Conservation (phyloP, 176 grass and related monocot species). For the Triticum turgidum region DNA sequence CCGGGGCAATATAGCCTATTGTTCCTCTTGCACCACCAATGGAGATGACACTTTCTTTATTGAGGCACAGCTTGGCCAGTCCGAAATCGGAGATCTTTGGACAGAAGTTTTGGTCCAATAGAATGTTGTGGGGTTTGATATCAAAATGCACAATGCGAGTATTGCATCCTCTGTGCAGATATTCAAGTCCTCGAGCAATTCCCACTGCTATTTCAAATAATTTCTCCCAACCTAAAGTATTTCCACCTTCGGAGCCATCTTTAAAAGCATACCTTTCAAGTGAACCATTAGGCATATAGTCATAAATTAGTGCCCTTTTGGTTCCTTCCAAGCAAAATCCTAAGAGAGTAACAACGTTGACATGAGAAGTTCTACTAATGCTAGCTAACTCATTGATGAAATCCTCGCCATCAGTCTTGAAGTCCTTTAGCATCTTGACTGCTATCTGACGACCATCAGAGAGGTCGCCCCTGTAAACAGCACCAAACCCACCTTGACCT, state of each 20-base stretch:
- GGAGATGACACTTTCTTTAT: conserved; percentile 32
- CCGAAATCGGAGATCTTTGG: conserved; percentile 48
- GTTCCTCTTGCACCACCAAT: conserved; percentile 38
- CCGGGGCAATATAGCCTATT: conserved; percentile 34
- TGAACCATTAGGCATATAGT: conserved; percentile 54
- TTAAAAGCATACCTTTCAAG: conserved; percentile 31
- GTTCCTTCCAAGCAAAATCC: conserved; percentile 45
- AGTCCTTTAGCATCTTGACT: conserved; percentile 40
- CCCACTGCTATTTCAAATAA: conserved; percentile 45
- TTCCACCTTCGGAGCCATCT: neutral
- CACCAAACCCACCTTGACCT: conserved; percentile 55
- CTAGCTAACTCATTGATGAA: conserved; percentile 56
- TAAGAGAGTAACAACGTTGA: conserved; percentile 43
- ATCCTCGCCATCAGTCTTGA: conserved; percentile 35
- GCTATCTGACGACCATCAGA: conserved; percentile 9
- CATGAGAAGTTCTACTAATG: conserved; percentile 50
- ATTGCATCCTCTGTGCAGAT: conserved; percentile 40
- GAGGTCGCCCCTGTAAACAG: conserved; percentile 34
- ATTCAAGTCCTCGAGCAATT: conserved; percentile 48
- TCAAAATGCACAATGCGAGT: conserved; percentile 43
- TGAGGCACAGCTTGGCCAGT: conserved; percentile 30
- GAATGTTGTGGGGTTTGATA: conserved; percentile 47
- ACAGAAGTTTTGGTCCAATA: conserved; percentile 34
- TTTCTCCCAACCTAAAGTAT: conserved; percentile 32
- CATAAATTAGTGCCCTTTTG: conserved; percentile 53